These are phyloP conservation scores for Corrigiola litoralis DNA, from an alignment of 179 eudicot species.

Conservation along the genomic window DNA sequence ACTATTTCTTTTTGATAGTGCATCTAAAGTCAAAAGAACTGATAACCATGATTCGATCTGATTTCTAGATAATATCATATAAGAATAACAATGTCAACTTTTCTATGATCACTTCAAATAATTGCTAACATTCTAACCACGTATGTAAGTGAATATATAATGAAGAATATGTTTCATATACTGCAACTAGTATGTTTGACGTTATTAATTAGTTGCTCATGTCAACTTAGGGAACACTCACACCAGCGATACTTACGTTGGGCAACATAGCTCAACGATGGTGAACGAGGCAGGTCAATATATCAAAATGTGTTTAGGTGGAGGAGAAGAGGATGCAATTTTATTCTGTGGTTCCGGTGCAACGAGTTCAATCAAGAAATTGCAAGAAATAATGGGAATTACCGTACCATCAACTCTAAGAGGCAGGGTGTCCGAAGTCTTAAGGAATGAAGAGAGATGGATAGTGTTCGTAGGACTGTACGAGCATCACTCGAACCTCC, in stretches of 20 bases:
- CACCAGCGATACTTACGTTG: slow-evolving; percentile 72
- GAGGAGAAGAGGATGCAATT: slow-evolving; percentile 47
- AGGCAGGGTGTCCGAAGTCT: slow-evolving; percentile 24
- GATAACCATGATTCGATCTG: too few species aligned
- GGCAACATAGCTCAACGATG: slow-evolving; percentile 52
- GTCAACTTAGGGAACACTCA: slow-evolving; percentile 72
- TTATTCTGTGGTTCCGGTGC: slow-evolving; percentile 77
- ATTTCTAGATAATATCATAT: too few species aligned
- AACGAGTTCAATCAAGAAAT: slow-evolving; percentile 72
- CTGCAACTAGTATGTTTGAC: too few species aligned
- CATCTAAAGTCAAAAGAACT: too few species aligned
- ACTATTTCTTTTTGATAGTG: too few species aligned
- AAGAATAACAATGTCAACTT: too few species aligned
- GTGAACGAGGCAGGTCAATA: slow-evolving; percentile 47
- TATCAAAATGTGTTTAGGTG: slow-evolving; percentile 68
- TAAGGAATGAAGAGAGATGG: slow-evolving; percentile 55
- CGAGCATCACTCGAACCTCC: slow-evolving; percentile 93
- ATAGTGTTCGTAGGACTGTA: slow-evolving; percentile 83
- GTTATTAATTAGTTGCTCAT: too few species aligned
- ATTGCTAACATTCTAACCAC: too few species aligned
- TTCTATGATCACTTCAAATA: too few species aligned
- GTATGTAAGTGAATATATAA: too few species aligned
- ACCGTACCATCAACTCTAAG: slow-evolving; percentile 47
- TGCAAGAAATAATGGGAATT: slow-evolving; percentile 81
- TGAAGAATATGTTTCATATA: too few species aligned